A percentile compares a stretch with the other conserved stretches of the same genome.
phyloP scores from a whole-genome alignment of 371 early-diverging fungal genomes.

The Syncephalastrum racemosum region DNA sequence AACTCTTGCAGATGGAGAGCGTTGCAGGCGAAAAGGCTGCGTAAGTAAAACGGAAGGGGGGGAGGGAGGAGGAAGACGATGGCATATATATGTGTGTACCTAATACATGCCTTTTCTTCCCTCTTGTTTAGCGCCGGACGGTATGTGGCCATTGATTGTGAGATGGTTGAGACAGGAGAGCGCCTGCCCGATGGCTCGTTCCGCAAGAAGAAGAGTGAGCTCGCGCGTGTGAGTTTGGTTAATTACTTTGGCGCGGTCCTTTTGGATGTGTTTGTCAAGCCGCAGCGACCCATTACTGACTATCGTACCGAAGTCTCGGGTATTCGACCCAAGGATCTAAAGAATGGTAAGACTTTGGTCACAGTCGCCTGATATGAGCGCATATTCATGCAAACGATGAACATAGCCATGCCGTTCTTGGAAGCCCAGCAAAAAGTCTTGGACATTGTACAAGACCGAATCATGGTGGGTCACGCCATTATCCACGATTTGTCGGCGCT shows the following conservation, averaged over 20 bases:
- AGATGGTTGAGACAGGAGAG: conserved; percentile 96
- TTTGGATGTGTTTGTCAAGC: conserved; percentile 84
- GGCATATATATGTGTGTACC: conserved; percentile 2
- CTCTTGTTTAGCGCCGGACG: conserved; percentile 67
- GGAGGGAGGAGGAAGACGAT: background rate
- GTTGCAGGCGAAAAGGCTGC: conserved; percentile 43
- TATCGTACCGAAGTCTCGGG: conserved; percentile 93
- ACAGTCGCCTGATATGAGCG: background rate
- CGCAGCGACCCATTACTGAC: conserved; percentile 85
- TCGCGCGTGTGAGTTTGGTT: conserved; percentile 92
- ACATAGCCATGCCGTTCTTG: conserved; percentile 62
- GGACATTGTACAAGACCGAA: conserved; percentile 75
- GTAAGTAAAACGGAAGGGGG: conserved; percentile 21
- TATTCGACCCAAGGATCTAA: conserved; percentile 79
- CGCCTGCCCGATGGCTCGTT: conserved; percentile 54
- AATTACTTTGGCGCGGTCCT: conserved; percentile 90
- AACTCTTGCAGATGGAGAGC: conserved; percentile 38
- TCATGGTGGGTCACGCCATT: conserved; percentile 92
- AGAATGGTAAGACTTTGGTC: conserved; percentile 36
- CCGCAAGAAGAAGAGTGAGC: conserved; percentile 53
- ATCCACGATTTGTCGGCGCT: conserved; percentile 82
- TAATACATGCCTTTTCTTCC: background rate
- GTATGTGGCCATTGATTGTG: conserved; percentile 95
- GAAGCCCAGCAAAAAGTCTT: conserved; percentile 78
- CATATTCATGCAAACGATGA: background rate